Percentiles rank a stretch among this genome's conserved stretches.
Evolutionary conservation across 2,329 filamentous ascomycete species (phyloP).

Genomic region (Xylaria sp.): DNA sequence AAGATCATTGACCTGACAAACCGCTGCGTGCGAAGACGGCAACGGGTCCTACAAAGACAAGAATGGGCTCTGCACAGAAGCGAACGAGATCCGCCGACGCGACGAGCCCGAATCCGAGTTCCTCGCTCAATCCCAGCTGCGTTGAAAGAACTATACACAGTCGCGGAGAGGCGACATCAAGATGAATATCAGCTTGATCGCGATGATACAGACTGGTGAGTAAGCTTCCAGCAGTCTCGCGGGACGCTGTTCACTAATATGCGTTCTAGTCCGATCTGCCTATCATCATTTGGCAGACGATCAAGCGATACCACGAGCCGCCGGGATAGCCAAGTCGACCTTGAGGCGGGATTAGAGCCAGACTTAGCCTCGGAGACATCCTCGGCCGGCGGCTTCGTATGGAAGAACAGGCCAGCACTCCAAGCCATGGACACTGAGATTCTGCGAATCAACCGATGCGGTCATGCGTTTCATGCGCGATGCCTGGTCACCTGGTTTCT

Average conservation of each 20-base stretch:
- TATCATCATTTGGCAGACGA: conserved; percentile 39
- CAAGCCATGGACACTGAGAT: conserved; percentile 46
- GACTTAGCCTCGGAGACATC: background rate
- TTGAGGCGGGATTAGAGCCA: background rate
- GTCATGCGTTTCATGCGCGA: conserved; percentile 54
- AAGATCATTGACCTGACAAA: background rate
- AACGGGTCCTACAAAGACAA: no score
- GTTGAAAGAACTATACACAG: conserved; percentile 1
- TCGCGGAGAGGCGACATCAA: conserved; percentile 10
- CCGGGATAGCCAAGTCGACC: background rate
- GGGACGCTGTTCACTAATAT: background rate
- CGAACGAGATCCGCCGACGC: no score
- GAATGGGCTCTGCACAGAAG: no score
- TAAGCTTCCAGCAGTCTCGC: background rate
- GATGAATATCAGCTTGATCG: background rate
- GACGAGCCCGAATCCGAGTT: background rate
- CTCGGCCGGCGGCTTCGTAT: background rate
- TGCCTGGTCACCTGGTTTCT: conserved; percentile 56
- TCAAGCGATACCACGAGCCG: conserved; percentile 7
- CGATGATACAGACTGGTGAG: conserved; percentile 23
- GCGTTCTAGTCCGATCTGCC: conserved; percentile 44
- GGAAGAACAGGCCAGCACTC: conserved; percentile 8
- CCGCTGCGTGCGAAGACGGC: background rate
- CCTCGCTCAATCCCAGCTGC: background rate
- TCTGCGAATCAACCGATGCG: conserved; percentile 52